Base-by-base conservation (phyloP, 2,329 filamentous ascomycete genomes). In the Aspergillus caelatus region DNA sequence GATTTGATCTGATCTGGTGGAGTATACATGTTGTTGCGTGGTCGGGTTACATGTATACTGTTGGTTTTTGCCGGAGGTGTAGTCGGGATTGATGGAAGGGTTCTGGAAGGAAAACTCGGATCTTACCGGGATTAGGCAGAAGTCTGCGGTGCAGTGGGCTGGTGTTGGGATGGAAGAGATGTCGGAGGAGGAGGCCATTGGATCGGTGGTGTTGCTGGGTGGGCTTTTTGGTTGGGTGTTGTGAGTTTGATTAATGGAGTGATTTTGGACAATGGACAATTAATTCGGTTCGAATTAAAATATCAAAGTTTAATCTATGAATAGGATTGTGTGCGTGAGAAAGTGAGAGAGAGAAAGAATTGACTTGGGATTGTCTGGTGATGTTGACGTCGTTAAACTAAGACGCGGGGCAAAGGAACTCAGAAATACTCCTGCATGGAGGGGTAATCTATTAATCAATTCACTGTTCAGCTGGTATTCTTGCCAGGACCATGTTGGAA, bases 101-200 rank as follows among this genome's bases (percentile, higher is more conserved):
- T 46, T 52, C 19, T 43, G n/a, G 57, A 58, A 50, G 16, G 57
- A 5, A 5, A 14, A 32, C 0, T 21, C 50, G 28, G 55, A 32
- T 80, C 86, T 64, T 74, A 91, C 89, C 2, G 94, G 94, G 65
- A 97, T 90, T 68, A 97, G 84, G 78, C 94, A 97, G 77, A 97
- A 97, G 80, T 97, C 94, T 62, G 91, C 94, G 60, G 90, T 92
- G 79, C 92, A 96, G 62, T 88, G 82, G 61, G 86, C 82, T 4
- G 94, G 94, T 1, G 92, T 94, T 46, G 75, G 73, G 56, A 79
- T 74, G 8, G 68, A 70, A 16, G 65, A 59, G 23, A 71, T 70
- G n/a, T 67, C 69, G 58, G 64, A 62, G 54, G 64, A 62, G 54
- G 61, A 56, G 12, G 67, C 62, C 71, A 73, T 74, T 28, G 52